phyloP scores from a whole-genome alignment of 768 basidiomycete genomes.

The Naganishia vaughanmartiniae region DNA sequence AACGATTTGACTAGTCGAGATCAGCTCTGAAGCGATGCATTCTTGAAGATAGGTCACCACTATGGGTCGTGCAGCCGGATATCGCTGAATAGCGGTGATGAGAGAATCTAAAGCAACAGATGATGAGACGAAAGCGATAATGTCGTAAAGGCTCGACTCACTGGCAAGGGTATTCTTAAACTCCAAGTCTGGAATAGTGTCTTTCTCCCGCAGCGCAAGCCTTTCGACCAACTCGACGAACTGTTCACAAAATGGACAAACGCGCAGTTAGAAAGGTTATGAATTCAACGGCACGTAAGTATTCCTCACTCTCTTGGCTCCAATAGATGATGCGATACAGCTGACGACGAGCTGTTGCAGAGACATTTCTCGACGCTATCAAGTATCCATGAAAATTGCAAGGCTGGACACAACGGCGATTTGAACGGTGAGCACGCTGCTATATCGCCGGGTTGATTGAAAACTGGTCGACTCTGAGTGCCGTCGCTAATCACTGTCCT shows the following conservation, averaged over 20 bases:
- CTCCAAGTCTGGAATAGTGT: not conserved
- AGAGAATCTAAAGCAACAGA: not conserved
- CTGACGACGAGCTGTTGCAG: constrained; percentile 6
- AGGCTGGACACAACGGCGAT: not conserved
- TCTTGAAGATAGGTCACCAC: constrained; percentile 3
- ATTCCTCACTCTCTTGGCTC: not conserved
- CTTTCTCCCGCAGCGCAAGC: not conserved
- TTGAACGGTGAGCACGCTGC: not conserved
- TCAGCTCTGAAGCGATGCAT: constrained; percentile 1
- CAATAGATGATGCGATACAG: not conserved
- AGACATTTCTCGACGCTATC: constrained; percentile 3
- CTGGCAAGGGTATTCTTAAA: not conserved
- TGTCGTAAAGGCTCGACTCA: not conserved
- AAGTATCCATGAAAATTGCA: not conserved
- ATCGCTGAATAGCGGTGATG: not conserved
- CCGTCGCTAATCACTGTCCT: not conserved
- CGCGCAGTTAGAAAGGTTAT: not conserved
- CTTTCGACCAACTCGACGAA: constrained; percentile 1
- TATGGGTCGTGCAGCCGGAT: constrained; percentile 2
- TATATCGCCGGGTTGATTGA: too few species aligned
- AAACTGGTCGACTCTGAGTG: not conserved
- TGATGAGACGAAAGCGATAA: not conserved
- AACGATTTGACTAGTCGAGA: not conserved
- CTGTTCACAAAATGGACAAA: not conserved
- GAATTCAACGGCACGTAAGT: not conserved